Percentiles rank a stretch among this genome's conserved stretches.
These are phyloP conservation scores for Nakazawaea anatomiae DNA, from an alignment of 805 yeast genomes.

Conservation along the genomic window DNA sequence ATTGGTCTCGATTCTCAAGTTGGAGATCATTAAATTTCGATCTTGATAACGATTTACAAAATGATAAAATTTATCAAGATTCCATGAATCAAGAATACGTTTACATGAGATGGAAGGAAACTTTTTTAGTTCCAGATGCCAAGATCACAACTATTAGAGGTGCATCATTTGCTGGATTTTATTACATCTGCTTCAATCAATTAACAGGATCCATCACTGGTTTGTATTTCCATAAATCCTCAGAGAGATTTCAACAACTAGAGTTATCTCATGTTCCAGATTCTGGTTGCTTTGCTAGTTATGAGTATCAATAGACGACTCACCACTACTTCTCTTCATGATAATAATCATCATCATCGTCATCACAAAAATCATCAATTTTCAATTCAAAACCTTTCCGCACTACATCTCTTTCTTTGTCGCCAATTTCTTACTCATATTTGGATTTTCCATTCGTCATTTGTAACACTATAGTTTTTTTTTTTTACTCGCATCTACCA, in stretches of 20 bases:
- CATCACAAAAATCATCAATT: no score
- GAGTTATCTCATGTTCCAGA: slow-evolving; percentile 52
- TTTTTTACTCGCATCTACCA: no score
- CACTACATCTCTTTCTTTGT: no score
- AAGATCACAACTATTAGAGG: slow-evolving; percentile 51
- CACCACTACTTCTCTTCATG: neutral
- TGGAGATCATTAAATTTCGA: slow-evolving; percentile 28
- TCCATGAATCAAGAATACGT: slow-evolving; percentile 39
- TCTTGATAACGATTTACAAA: slow-evolving; percentile 22
- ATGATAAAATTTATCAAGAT: slow-evolving; percentile 19
- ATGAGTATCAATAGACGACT: slow-evolving; percentile 19
- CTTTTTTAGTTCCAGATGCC: slow-evolving; percentile 78
- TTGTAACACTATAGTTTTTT: no score
- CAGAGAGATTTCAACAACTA: slow-evolving; percentile 76
- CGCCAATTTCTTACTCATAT: no score
- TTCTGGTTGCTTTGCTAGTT: slow-evolving; percentile 34
- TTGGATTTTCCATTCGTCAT: no score
- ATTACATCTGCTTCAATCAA: slow-evolving; percentile 80
- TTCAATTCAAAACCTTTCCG: no score
- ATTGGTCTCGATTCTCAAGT: slow-evolving; percentile 51
- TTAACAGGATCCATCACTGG: slow-evolving; percentile 72
- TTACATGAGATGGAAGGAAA: slow-evolving; percentile 95
- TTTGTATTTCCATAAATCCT: slow-evolving; percentile 72
- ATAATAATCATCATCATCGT: no score
- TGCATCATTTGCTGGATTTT: slow-evolving; percentile 91